Percentiles rank a stretch among this genome's conserved stretches.
phyloP scores from a whole-genome alignment of 768 basidiomycete species.

The Tylopilus intermedius region DNA sequence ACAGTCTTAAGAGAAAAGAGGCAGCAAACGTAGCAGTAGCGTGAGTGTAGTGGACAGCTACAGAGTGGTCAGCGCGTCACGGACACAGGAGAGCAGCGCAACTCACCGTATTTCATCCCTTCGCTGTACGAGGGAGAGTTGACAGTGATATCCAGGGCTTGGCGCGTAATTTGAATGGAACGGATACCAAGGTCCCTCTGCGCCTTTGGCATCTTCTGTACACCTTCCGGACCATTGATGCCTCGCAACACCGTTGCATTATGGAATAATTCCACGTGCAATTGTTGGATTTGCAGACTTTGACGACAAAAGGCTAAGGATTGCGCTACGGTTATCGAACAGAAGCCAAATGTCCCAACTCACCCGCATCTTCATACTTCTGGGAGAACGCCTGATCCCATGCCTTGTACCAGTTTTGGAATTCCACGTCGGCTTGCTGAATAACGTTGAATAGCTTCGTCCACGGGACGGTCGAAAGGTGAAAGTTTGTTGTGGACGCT shows the following conservation, averaged over 20 bases:
- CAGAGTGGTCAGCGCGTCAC: constrained; percentile 3
- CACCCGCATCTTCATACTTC: constrained; percentile 79
- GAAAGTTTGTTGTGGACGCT: constrained; percentile 77
- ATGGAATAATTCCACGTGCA: constrained; percentile 83
- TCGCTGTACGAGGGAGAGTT: constrained; percentile 80
- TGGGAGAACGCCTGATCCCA: constrained; percentile 80
- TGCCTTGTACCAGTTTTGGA: constrained; percentile 73
- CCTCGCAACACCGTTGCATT: constrained; percentile 79
- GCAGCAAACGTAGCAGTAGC: constrained; percentile 92
- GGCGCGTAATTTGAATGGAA: constrained; percentile 78
- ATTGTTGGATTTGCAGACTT: constrained; percentile 80
- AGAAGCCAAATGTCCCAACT: constrained; percentile 18
- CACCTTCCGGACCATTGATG: constrained; percentile 82
- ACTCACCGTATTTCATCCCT: constrained; percentile 85
- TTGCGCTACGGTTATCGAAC: constrained; percentile 3
- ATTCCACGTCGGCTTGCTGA: constrained; percentile 69
- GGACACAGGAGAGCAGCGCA: not conserved
- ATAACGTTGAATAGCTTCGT: constrained; percentile 67
- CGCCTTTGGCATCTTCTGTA: constrained; percentile 71
- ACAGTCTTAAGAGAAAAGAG: constrained; percentile 80
- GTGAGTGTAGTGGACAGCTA: constrained; percentile 88
- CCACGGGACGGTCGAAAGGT: constrained; percentile 73
- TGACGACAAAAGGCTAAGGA: constrained; percentile 76
- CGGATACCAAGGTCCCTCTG: constrained; percentile 77
- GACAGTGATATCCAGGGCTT: constrained; percentile 80